Conservation (phyloP, 192 early-diverging fungal species). For the Paraglomus brasilianum region DNA sequence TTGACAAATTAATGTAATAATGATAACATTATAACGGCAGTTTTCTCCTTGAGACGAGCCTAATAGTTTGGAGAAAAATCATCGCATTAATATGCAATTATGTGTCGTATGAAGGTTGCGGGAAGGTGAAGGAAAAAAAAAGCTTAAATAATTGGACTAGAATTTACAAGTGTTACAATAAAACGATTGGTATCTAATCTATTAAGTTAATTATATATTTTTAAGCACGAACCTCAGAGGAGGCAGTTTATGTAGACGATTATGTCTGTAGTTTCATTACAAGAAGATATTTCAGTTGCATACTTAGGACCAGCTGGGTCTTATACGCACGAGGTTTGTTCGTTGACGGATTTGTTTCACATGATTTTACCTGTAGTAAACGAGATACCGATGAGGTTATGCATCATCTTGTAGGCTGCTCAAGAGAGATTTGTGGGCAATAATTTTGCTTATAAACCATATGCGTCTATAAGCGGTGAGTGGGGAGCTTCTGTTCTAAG, state of each 20-base stretch:
- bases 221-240: constrained; percentile 45
- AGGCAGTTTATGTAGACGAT: constrained; percentile 67
- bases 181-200: no score
- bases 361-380: neutral
- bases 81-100: no score
- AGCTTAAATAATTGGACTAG: no score
- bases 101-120: no score
- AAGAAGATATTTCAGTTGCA: constrained; percentile 76
- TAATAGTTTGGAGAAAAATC: no score
- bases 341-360: neutral
- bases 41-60: no score
- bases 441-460: constrained; percentile 67
- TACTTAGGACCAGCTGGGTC: constrained; percentile 91
- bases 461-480: constrained; percentile 52
- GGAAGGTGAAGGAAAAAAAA: no score
- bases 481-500: neutral
- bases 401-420: constrained; percentile 8
- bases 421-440: constrained; percentile 69
- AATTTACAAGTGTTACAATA: no score
- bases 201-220: no score
- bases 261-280: constrained; percentile 87
- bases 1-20: no score
- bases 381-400: neutral
- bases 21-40: no score
- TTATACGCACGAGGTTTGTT: constrained; percentile 79